phyloP scores from a whole-genome alignment of 352 stramenopile genomes.

The Globisporangium camurandrum region DNA sequence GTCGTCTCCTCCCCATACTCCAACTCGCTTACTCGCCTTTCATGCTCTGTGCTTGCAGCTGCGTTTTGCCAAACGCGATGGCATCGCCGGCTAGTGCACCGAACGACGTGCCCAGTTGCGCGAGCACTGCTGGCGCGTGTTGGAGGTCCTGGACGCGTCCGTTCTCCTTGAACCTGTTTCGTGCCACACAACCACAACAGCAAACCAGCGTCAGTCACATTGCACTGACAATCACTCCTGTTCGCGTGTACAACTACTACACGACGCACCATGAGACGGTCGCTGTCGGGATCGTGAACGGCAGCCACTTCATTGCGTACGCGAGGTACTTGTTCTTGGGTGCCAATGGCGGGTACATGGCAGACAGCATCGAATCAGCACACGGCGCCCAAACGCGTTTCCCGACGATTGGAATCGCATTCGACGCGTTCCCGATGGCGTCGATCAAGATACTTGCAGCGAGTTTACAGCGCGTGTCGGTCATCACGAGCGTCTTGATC shows the following conservation, averaged over 20 bases:
- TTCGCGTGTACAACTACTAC: background rate
- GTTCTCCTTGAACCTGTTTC: slow-evolving; percentile 5
- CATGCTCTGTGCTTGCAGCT: too few species aligned
- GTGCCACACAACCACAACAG: background rate
- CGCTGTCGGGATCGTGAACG: slow-evolving; percentile 94
- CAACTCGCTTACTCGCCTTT: background rate
- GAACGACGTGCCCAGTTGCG: slow-evolving; percentile 2
- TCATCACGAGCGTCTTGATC: slow-evolving; percentile 27
- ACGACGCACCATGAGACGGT: slow-evolving; percentile 88
- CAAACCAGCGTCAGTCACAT: background rate
- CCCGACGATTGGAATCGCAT: slow-evolving; percentile 81
- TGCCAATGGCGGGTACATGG: slow-evolving; percentile 85
- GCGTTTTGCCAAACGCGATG: too few species aligned
- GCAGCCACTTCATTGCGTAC: slow-evolving; percentile 80
- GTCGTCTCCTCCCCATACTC: background rate
- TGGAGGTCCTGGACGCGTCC: background rate
- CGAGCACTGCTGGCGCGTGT: slow-evolving; percentile 1
- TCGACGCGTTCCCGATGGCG: slow-evolving; percentile 82
- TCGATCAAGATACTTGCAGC: slow-evolving; percentile 82
- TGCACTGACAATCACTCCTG: background rate
- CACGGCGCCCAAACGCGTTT: slow-evolving; percentile 91
- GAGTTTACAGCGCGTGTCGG: slow-evolving; percentile 51
- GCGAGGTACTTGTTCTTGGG: slow-evolving; percentile 86
- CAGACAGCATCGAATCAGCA: slow-evolving; percentile 83
- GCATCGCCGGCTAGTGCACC: background rate